Conservation (phyloP, 2,329 filamentous ascomycete genomes). For the Microascus cirrosus region DNA sequence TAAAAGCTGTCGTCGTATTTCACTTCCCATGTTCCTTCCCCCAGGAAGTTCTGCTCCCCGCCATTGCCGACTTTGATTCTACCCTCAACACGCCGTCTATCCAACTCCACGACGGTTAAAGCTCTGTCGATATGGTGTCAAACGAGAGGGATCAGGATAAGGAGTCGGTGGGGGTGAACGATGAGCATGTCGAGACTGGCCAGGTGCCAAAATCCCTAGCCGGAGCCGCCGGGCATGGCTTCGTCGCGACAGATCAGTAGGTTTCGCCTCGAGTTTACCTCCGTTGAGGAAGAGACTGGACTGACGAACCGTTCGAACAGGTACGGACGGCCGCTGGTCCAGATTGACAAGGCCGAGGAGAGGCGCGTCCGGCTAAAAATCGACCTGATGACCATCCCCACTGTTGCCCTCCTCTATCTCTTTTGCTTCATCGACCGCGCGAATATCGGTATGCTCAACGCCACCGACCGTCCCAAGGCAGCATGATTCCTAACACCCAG, state of each 20-base stretch:
- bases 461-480: neutral
- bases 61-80: neutral
- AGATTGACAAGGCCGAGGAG: slow-evolving; percentile 48
- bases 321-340: slow-evolving; percentile 35
- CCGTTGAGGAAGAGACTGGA: no score
- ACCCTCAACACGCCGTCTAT: neutral
- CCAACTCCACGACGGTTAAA: neutral
- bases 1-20: neutral
- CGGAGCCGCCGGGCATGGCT: neutral
- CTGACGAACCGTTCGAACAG: slow-evolving; percentile 12
- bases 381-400: slow-evolving; percentile 46
- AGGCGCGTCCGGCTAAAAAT: slow-evolving; percentile 41
- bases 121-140: neutral
- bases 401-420: slow-evolving; percentile 46
- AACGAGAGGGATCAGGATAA: neutral
- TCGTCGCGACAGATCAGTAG: neutral
- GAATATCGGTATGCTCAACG: slow-evolving; percentile 42
- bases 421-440: slow-evolving; percentile 58
- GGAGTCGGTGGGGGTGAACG: neutral
- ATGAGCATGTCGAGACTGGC: neutral
- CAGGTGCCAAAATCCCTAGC: neutral
- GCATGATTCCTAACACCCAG: neutral
- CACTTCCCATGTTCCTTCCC: neutral
- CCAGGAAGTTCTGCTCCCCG: neutral
- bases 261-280: neutral